Evolutionary conservation across 1,284 basidiomycete genomes (phyloP).

Genomic region (Moesziomyces sp.): DNA sequence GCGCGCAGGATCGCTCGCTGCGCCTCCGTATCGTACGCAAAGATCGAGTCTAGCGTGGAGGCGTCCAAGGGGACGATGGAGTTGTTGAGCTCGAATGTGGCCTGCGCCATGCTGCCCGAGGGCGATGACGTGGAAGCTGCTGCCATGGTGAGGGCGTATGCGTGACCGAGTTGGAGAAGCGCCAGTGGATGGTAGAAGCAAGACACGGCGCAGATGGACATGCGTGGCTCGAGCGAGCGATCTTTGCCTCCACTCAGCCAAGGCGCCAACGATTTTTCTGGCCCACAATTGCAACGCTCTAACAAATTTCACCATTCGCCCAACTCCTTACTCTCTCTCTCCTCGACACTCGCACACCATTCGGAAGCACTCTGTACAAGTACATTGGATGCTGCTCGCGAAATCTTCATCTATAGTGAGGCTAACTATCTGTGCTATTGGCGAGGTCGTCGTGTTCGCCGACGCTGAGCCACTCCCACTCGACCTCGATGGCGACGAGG

Average conservation of each 20-base stretch:
- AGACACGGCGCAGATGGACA: neutral
- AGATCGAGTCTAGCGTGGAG: conserved; percentile 57
- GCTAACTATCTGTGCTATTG: neutral
- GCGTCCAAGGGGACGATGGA: conserved; percentile 71
- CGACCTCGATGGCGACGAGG: conserved; percentile 59
- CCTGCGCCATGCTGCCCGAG: conserved; percentile 73
- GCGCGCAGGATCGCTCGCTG: conserved; percentile 79
- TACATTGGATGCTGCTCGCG: too few species aligned
- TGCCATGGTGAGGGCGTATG: conserved; percentile 5
- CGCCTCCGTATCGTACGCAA: conserved; percentile 76
- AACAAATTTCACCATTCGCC: neutral
- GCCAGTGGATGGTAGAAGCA: neutral
- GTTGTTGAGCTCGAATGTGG: conserved; percentile 86
- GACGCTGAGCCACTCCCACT: conserved; percentile 62
- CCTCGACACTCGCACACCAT: neutral
- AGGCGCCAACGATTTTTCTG: too few species aligned
- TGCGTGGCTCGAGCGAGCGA: neutral
- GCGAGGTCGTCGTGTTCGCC: conserved; percentile 20
- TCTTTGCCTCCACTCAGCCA: neutral
- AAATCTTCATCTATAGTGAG: neutral
- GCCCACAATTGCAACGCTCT: neutral
- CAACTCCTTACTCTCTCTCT: too few species aligned
- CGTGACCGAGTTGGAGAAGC: too few species aligned
- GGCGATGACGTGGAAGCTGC: conserved; percentile 6
- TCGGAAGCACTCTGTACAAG: neutral